Conservation (phyloP, 805 yeast genomes). For the Wickerhamiella alocasiicola region DNA sequence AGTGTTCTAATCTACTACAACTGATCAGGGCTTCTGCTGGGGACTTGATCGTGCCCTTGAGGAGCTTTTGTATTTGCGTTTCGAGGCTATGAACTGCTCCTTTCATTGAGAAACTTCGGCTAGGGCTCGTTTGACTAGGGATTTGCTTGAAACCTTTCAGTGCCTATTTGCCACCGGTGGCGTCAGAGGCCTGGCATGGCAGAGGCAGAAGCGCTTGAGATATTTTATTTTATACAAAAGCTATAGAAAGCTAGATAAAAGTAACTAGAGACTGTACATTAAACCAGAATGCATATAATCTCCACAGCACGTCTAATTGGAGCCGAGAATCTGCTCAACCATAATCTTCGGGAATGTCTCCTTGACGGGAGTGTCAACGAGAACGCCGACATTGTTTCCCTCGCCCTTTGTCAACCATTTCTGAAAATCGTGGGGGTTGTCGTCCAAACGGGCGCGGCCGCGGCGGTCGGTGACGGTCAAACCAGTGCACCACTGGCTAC, state of each 20-base stretch:
- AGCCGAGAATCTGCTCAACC: constrained; percentile 6
- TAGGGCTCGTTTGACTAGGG: too few species aligned
- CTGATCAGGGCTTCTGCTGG: constrained; percentile 15
- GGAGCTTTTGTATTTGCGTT: constrained; percentile 1
- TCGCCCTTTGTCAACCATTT: constrained; percentile 21
- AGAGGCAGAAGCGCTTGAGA: too few species aligned
- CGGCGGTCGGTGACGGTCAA: constrained; percentile 28
- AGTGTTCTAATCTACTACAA: constrained; percentile 20
- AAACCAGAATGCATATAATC: too few species aligned
- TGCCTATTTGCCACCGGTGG: too few species aligned
- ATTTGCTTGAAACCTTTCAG: too few species aligned
- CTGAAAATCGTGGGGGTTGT: constrained; percentile 20
- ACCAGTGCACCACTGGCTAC: constrained; percentile 31
- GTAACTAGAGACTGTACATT: too few species aligned
- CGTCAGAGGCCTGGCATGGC: too few species aligned
- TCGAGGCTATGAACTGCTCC: constrained; percentile 6
- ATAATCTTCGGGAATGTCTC: constrained; percentile 13
- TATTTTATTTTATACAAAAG: too few species aligned
- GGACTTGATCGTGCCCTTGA: background rate
- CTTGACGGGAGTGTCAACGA: constrained; percentile 18
- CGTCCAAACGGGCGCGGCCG: constrained; percentile 19
- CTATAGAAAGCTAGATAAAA: too few species aligned
- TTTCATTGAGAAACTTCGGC: too few species aligned
- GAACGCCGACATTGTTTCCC: constrained; percentile 20
- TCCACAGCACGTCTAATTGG: too few species aligned